A percentile compares a stretch with the other conserved stretches of the same genome.
These are phyloP conservation scores for Thecaphora thlaspeos DNA, from an alignment of 1,284 basidiomycete species.

Conservation along the genomic window DNA sequence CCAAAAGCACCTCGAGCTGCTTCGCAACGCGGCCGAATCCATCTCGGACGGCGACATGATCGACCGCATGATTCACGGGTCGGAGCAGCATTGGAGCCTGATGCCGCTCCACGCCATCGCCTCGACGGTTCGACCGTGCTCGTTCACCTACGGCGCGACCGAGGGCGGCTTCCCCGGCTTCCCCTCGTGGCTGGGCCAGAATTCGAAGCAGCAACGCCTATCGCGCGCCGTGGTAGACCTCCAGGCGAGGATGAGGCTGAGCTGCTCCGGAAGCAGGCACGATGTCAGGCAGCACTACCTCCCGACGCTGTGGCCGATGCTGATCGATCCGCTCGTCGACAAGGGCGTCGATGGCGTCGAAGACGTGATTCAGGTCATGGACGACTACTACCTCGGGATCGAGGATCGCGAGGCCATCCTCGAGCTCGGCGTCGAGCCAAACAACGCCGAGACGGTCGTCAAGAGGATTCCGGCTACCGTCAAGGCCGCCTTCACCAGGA, in stretches of 20 bases:
- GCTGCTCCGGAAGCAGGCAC: conserved; percentile 80
- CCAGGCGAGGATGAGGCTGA: conserved; percentile 90
- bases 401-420: conserved; percentile 96
- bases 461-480: conserved; percentile 80
- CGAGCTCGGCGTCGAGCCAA: conserved; percentile 83
- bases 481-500: conserved; percentile 75
- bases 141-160: conserved; percentile 40
- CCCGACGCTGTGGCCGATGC: conserved; percentile 74
- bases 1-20: conserved; percentile 73
- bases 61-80: conserved; percentile 80
- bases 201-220: conserved; percentile 86
- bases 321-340: conserved; percentile 75
- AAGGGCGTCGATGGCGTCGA: conserved; percentile 66
- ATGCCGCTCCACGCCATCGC: conserved; percentile 91
- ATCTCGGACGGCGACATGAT: conserved; percentile 96
- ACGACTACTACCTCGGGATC: conserved; percentile 86
- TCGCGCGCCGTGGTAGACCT: conserved; percentile 79
- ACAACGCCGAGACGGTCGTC: conserved; percentile 67
- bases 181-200: conserved; percentile 74
- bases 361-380: conserved; percentile 82
- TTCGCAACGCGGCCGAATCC: conserved; percentile 73
- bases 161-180: conserved; percentile 46
- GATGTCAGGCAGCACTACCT: conserved; percentile 91
- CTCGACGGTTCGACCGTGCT: conserved; percentile 70
- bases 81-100: conserved; percentile 89